Evolutionary conservation across 306 rosid genomes (phyloP).

Genomic region (Castanea sativa): DNA sequence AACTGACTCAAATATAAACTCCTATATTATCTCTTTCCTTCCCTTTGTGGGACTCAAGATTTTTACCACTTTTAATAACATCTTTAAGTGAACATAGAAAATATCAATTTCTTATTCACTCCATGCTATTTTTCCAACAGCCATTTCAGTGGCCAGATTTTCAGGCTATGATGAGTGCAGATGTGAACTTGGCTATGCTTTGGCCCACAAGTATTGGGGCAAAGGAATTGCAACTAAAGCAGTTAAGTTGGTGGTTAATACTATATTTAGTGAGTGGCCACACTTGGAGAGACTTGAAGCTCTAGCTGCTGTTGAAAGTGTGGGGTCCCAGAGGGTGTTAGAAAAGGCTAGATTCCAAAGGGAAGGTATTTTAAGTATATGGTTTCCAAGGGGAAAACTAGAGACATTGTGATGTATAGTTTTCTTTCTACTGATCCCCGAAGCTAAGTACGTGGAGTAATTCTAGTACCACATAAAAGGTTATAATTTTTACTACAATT

Average conservation of each 20-base stretch:
- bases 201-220: constrained; percentile 62
- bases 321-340: constrained; percentile 62
- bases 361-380: too few species aligned
- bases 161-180: constrained; percentile 33
- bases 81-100: too few species aligned
- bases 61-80: too few species aligned
- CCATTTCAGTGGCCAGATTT: constrained; percentile 24
- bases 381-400: constrained; percentile 35
- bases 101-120: too few species aligned
- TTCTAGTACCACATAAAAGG: too few species aligned
- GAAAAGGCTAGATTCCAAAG: too few species aligned
- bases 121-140: not conserved
- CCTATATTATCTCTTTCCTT: too few species aligned
- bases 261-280: constrained; percentile 42
- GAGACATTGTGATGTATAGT: constrained; percentile 48
- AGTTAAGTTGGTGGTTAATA: constrained; percentile 49
- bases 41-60: too few species aligned
- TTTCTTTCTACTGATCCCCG: constrained; percentile 34
- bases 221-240: constrained; percentile 61
- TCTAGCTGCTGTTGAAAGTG: constrained; percentile 56
- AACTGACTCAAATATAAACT: too few species aligned
- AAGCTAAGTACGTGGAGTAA: not conserved
- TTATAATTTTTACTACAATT: too few species aligned
- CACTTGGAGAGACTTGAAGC: constrained; percentile 75
- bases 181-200: constrained; percentile 57